phyloP scores from a whole-genome alignment of 2,329 filamentous ascomycete genomes.

The Lachnellula subtilissima region DNA sequence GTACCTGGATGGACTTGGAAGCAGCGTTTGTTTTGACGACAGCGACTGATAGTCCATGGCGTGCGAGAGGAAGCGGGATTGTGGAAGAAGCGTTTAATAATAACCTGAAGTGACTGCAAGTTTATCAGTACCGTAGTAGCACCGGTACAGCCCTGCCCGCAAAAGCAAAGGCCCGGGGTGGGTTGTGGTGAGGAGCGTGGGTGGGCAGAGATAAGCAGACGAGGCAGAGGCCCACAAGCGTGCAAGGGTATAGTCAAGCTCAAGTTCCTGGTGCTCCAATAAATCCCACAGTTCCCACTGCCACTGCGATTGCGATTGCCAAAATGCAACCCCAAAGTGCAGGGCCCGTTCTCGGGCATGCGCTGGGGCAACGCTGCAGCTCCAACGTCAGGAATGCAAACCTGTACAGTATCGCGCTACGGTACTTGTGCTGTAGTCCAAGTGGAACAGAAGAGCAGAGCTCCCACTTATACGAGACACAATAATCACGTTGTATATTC shows the following conservation, averaged over 20 bases:
- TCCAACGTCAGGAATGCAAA: not conserved
- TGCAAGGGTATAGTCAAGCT: not conserved
- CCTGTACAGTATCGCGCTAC: not conserved
- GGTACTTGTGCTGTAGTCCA: too few species aligned
- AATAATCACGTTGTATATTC: too few species aligned
- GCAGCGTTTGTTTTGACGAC: not conserved
- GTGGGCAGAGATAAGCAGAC: constrained; percentile 6
- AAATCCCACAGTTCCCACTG: not conserved
- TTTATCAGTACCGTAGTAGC: constrained; percentile 6
- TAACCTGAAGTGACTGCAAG: constrained; percentile 4
- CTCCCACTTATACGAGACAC: too few species aligned
- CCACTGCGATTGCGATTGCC: not conserved
- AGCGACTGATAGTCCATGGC: constrained; percentile 9
- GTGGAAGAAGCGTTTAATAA: constrained; percentile 7
- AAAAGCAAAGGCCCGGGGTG: constrained; percentile 3
- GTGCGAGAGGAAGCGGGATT: constrained; percentile 1
- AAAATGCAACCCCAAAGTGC: not conserved
- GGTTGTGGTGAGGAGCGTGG: not conserved
- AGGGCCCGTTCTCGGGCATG: not conserved
- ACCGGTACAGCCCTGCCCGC: constrained; percentile 3
- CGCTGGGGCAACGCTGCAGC: not conserved
- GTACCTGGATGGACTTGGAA: not conserved
- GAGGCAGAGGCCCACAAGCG: not conserved
- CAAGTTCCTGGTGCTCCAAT: not conserved
- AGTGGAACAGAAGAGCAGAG: too few species aligned